A percentile compares a stretch with the other conserved stretches of the same genome.
Conservation (phyloP, 176 grass and related monocot species). For the Cenchrus americanus region DNA sequence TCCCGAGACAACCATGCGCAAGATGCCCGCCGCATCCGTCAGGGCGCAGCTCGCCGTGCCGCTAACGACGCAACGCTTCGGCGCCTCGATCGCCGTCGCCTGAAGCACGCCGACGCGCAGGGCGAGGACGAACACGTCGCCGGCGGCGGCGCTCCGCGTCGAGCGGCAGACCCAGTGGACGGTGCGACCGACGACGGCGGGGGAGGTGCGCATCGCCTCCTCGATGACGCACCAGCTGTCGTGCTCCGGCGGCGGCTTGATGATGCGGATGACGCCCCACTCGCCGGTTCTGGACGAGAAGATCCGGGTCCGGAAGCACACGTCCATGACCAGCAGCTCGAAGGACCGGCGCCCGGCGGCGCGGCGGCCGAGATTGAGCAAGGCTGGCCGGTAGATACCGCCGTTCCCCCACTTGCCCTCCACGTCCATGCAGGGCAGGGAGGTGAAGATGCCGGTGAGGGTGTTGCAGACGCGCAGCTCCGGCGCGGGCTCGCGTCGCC, state of each 20-base stretch:
- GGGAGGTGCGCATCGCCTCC: background rate
- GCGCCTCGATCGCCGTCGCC: background rate
- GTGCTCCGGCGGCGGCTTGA: background rate
- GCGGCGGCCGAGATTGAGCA: conserved; percentile 2
- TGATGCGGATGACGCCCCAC: background rate
- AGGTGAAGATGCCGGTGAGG: background rate
- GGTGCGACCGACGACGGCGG: background rate
- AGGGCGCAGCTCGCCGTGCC: background rate
- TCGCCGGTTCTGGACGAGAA: background rate
- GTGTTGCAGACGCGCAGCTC: background rate
- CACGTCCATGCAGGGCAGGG: background rate
- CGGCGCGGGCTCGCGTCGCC: background rate
- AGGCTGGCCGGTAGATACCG: background rate
- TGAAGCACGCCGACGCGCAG: background rate
- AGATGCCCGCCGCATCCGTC: too few relatives aligned
- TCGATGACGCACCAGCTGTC: background rate
- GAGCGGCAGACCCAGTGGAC: background rate
- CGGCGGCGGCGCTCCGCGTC: background rate
- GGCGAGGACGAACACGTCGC: background rate
- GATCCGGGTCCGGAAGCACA: background rate
- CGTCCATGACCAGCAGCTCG: conserved; percentile 14
- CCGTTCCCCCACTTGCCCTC: background rate
- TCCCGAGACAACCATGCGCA: too few relatives aligned
- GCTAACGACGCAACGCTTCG: background rate
- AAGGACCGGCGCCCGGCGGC: background rate